Evolutionary conservation across 371 early-diverging fungal genomes (phyloP), one percentile per base, ranked within the genome.

Genomic region (Sporodiniella umbellata): DNA sequence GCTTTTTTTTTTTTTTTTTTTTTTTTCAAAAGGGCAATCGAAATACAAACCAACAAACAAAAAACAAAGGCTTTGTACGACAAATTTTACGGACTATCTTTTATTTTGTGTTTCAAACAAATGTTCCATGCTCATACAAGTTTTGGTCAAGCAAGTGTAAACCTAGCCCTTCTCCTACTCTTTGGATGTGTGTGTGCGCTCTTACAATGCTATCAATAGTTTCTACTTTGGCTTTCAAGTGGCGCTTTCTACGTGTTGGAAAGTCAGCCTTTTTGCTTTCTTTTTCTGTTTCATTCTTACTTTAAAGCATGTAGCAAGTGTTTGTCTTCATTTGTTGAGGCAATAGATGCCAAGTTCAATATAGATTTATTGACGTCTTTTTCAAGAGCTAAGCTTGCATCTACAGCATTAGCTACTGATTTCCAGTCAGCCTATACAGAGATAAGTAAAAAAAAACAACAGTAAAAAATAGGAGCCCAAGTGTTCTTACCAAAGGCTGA

Each of bases 341-440:
- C 80, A 22, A 82, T 46, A 21, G 60, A 56, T 47, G 80, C 72
- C 30, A 86, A 70, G 45, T 72, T 75, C 17, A 86, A 55, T 19
- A 84, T 58, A 21, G 79, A 68, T 43, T 78, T 72, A 70, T 86
- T 86, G 40, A 86, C 83, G 53, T 78, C 81, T 40, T 73, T 73
- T 50, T 73, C 73, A 15, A 73, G 49, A 18, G 49, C 44, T 21
- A 73, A 58, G 33, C 63, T 64, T 7, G 73, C 56, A 47, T 73
- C 73, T 60, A 59, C n/a, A 21, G 76, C 76, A 46, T 58, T 62
- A 18, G 52, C 48, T 31, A 70, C 70, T 18, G 70, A 66, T 33
- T 62, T 53, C 62, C 66, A 73, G 22, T 68, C 63, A 10, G 47
- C 45, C 64, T 67, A 56, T 22, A 44, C 10, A 7, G 4, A 35